A percentile compares a stretch with the other conserved stretches of the same genome.
Evolutionary conservation across 2,329 filamentous ascomycete genomes (phyloP).

Genomic region (Microsporum canis): DNA sequence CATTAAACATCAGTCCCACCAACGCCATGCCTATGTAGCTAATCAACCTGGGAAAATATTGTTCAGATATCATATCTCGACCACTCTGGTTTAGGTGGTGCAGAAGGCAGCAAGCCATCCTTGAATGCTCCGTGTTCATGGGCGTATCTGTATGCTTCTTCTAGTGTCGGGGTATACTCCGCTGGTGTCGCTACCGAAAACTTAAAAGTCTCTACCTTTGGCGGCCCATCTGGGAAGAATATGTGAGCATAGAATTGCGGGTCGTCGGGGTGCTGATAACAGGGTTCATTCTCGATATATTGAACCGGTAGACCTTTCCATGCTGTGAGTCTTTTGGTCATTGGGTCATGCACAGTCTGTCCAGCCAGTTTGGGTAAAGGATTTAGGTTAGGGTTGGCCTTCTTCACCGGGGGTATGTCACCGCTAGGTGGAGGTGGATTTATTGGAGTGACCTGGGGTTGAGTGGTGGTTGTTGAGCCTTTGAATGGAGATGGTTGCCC

Average conservation of each 20-base stretch:
- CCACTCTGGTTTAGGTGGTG: conserved; percentile 69
- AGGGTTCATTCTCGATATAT: conserved; percentile 45
- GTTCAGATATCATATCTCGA: conserved; percentile 59
- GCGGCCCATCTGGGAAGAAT: conserved; percentile 62
- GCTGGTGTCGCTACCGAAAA: conserved; percentile 42
- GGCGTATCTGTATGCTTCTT: conserved; percentile 54
- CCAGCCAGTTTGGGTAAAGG: conserved; percentile 22
- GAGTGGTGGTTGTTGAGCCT: conserved; percentile 19
- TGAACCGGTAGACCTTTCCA: conserved; percentile 56
- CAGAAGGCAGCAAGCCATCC: conserved; percentile 59
- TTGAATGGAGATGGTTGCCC: conserved; percentile 18
- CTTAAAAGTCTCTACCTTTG: conserved; percentile 35
- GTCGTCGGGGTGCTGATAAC: conserved; percentile 40
- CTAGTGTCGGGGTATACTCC: conserved; percentile 43
- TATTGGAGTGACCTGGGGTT: neutral
- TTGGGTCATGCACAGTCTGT: conserved; percentile 27
- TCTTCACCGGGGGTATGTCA: conserved; percentile 8
- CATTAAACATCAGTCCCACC: neutral
- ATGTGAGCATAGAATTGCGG: conserved; percentile 52
- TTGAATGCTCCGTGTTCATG: conserved; percentile 56
- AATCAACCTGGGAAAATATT: neutral
- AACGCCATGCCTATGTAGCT: neutral
- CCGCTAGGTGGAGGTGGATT: neutral
- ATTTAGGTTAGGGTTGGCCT: conserved; percentile 12
- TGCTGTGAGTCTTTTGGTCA: conserved; percentile 34